Evolutionary conservation across 208 protist genomes (phyloP).

Genomic region (Trypanosoma scelopori): DNA sequence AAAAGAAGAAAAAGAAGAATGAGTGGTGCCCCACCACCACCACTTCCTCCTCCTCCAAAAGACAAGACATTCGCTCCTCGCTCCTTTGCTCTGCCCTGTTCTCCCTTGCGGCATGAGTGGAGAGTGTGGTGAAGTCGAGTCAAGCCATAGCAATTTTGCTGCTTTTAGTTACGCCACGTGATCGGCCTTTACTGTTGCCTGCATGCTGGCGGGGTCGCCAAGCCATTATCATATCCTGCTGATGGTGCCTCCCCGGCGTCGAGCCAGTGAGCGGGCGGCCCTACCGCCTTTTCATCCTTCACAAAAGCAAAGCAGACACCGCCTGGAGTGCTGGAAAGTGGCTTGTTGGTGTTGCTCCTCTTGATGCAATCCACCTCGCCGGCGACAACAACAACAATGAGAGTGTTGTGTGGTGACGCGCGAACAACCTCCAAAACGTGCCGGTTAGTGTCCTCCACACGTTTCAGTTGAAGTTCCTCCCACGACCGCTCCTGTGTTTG

Average conservation of each 20-base stretch:
- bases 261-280: slow-evolving; percentile 32
- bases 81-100: too few species aligned
- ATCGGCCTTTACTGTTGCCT: slow-evolving; percentile 41
- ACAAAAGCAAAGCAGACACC: slow-evolving; percentile 77
- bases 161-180: background rate
- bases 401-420: slow-evolving; percentile 64
- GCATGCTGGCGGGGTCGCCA: slow-evolving; percentile 32
- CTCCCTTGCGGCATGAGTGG: too few species aligned
- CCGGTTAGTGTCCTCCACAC: slow-evolving; percentile 54
- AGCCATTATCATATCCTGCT: background rate
- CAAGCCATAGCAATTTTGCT: too few species aligned
- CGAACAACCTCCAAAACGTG: slow-evolving; percentile 73
- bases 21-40: too few species aligned
- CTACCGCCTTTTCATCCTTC: slow-evolving; percentile 57
- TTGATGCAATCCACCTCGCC: slow-evolving; percentile 5
- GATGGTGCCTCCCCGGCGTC: background rate
- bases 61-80: too few species aligned
- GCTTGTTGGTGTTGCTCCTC: background rate
- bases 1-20: slow-evolving; percentile 9
- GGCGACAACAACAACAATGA: slow-evolving; percentile 58
- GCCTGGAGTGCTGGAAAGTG: slow-evolving; percentile 24
- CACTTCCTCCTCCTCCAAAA: slow-evolving; percentile 3
- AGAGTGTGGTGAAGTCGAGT: too few species aligned
- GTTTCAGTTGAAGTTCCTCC: slow-evolving; percentile 37
- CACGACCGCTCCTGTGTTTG: background rate